Conservation (phyloP, 2,329 filamentous ascomycete genomes). For the Stylonectria norvegica region DNA sequence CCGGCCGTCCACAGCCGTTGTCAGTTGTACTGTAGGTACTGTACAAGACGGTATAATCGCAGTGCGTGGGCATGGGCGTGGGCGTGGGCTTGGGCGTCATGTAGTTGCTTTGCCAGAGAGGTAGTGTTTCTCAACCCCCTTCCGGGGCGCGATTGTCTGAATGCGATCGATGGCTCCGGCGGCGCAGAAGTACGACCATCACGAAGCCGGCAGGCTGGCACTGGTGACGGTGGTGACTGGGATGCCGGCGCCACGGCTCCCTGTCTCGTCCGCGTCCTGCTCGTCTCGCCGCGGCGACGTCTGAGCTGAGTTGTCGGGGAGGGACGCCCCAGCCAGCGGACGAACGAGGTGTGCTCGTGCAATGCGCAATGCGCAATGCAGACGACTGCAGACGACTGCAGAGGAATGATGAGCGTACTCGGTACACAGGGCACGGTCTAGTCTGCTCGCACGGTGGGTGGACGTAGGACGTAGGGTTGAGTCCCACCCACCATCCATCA, state of each 20-base stretch:
- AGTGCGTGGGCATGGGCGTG: too few species aligned
- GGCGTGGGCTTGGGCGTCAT: too few species aligned
- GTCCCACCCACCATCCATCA: too few species aligned
- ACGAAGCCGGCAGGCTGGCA: slow-evolving; percentile 23
- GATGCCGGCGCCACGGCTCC: slow-evolving; percentile 20
- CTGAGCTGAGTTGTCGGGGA: slow-evolving; percentile 12
- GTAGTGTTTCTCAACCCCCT: too few species aligned
- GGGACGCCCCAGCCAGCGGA: slow-evolving; percentile 10
- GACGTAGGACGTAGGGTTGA: too few species aligned
- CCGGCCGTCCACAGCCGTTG: slow-evolving; percentile 8
- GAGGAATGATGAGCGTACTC: too few species aligned
- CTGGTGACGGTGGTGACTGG: slow-evolving; percentile 18
- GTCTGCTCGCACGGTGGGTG: slow-evolving; percentile 23
- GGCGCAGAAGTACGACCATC: slow-evolving; percentile 15
- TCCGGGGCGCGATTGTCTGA: slow-evolving; percentile 7
- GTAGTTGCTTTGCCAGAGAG: too few species aligned
- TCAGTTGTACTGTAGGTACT: slow-evolving; percentile 9
- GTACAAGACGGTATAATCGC: too few species aligned
- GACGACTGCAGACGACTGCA: too few species aligned
- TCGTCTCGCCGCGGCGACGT: slow-evolving; percentile 6
- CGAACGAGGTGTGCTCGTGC: slow-evolving; percentile 20
- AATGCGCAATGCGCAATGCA: slow-evolving; percentile 24
- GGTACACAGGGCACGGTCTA: slow-evolving; percentile 8
- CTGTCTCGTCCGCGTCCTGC: slow-evolving; percentile 14
- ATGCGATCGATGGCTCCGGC: slow-evolving; percentile 11